These are phyloP conservation scores for Colletotrichum destructivum DNA, from an alignment of 2,329 filamentous ascomycete species.

Conservation along the genomic window DNA sequence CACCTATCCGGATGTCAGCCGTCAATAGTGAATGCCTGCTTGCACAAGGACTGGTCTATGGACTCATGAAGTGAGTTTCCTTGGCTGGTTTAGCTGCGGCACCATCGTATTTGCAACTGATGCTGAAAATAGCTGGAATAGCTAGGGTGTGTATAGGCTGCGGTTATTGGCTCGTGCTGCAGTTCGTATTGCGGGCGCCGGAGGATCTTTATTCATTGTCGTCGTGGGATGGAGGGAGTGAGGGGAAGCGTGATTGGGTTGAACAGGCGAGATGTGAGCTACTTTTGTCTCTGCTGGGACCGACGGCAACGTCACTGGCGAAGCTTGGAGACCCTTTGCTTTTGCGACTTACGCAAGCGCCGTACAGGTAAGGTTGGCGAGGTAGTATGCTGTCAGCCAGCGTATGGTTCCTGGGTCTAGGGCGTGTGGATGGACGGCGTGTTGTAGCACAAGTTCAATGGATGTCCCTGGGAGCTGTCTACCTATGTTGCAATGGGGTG, in stretches of 20 bases:
- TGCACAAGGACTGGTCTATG: too few species aligned
- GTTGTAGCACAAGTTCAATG: slow-evolving; percentile 4
- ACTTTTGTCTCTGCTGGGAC: background rate
- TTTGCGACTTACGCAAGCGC: background rate
- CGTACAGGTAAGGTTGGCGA: background rate
- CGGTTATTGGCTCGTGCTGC: slow-evolving; percentile 28
- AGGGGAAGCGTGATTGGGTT: slow-evolving; percentile 17
- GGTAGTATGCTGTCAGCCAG: background rate
- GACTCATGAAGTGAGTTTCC: background rate
- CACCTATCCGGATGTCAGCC: background rate
- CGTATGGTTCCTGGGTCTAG: background rate
- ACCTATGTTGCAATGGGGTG: background rate
- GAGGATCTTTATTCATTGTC: slow-evolving; percentile 29
- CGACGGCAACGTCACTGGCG: background rate
- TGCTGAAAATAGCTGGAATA: slow-evolving; percentile 35
- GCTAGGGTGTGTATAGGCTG: background rate
- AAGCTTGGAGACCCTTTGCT: slow-evolving; percentile 8
- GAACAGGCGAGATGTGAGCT: background rate
- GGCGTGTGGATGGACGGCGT: background rate
- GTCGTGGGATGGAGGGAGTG: background rate
- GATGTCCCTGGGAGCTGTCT: background rate
- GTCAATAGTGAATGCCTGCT: background rate
- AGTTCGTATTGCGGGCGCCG: slow-evolving; percentile 33
- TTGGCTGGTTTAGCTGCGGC: background rate
- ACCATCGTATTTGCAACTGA: background rate